Percentiles rank a stretch among this genome's conserved stretches.
These are phyloP conservation scores for Amanita exitialis DNA, from an alignment of 768 basidiomycete genomes.

Conservation along the genomic window DNA sequence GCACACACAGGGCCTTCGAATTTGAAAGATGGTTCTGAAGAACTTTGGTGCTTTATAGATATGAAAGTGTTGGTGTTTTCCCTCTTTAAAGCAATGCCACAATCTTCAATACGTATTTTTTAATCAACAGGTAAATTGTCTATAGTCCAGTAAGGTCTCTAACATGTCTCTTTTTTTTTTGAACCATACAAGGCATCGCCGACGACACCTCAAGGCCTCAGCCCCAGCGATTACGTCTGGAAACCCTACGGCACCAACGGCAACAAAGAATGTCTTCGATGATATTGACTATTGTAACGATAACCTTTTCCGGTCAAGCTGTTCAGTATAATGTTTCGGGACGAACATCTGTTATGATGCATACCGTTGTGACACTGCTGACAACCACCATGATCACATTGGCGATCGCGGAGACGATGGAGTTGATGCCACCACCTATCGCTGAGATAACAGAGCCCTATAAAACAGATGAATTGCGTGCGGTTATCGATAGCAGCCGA, in stretches of 20 bases:
- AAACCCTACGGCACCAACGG: slow-evolving; percentile 22
- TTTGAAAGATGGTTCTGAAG: too few relatives aligned
- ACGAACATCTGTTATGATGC: slow-evolving; percentile 13
- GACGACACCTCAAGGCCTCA: neutral
- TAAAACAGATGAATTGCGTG: neutral
- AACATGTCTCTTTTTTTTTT: too few relatives aligned
- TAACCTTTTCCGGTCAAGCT: slow-evolving; percentile 28
- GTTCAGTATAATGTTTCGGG: neutral
- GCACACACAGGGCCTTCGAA: too few relatives aligned
- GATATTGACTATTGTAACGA: slow-evolving; percentile 55
- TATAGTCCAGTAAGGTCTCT: too few relatives aligned
- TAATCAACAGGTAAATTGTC: too few relatives aligned
- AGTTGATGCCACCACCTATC: slow-evolving; percentile 49
- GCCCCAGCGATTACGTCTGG: neutral
- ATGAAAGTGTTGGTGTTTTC: too few relatives aligned
- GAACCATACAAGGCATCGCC: too few relatives aligned
- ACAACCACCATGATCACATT: slow-evolving; percentile 51
- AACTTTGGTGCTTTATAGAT: too few relatives aligned
- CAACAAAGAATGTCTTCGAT: slow-evolving; percentile 48
- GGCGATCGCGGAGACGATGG: slow-evolving; percentile 53
- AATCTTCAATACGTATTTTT: too few relatives aligned
- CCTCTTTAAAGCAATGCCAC: too few relatives aligned
- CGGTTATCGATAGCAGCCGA: neutral
- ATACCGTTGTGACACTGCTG: slow-evolving; percentile 45
- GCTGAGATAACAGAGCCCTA: slow-evolving; percentile 59